Evolutionary conservation across 1,139 yeast genomes (phyloP).

Genomic region (Suhomyces bokatorum): DNA sequence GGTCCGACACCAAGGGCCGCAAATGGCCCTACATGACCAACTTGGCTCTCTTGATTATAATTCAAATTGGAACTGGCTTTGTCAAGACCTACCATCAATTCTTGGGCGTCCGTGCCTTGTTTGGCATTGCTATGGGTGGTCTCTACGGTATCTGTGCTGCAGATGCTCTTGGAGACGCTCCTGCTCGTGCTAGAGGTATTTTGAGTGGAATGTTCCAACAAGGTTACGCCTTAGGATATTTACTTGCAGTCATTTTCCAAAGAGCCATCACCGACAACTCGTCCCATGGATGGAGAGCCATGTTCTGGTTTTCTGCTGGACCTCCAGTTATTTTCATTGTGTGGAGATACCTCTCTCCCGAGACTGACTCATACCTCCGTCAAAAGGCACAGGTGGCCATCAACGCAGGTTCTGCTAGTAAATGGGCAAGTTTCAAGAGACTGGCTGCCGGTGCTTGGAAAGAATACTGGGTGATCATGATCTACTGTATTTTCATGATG

Average conservation of each 20-base stretch:
- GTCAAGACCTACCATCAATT: conserved; percentile 39
- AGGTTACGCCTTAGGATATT: conserved; percentile 48
- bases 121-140: conserved; percentile 49
- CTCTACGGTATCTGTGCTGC: conserved; percentile 41
- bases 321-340: conserved; percentile 39
- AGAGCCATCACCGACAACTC: conserved; percentile 40
- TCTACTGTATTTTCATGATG: conserved; percentile 41
- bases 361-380: conserved; percentile 37
- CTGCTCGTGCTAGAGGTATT: conserved; percentile 40
- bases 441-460: conserved; percentile 31
- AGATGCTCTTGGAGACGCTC: conserved; percentile 42
- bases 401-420: conserved; percentile 16
- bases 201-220: conserved; percentile 44
- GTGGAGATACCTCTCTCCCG: conserved; percentile 40
- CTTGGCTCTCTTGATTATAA: conserved; percentile 30
- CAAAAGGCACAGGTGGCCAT: conserved; percentile 25
- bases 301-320: conserved; percentile 47
- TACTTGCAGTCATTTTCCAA: conserved; percentile 43
- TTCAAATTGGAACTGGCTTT: conserved; percentile 46
- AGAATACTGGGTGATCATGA: conserved; percentile 40
- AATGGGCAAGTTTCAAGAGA: conserved; percentile 17
- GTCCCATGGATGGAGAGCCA: conserved; percentile 38
- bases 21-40: conserved; percentile 41
- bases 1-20: conserved; percentile 41
- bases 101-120: conserved; percentile 41